Evolutionary conservation across 2,329 filamentous ascomycete genomes (phyloP).

Genomic region (Monosporascus cannonballus): DNA sequence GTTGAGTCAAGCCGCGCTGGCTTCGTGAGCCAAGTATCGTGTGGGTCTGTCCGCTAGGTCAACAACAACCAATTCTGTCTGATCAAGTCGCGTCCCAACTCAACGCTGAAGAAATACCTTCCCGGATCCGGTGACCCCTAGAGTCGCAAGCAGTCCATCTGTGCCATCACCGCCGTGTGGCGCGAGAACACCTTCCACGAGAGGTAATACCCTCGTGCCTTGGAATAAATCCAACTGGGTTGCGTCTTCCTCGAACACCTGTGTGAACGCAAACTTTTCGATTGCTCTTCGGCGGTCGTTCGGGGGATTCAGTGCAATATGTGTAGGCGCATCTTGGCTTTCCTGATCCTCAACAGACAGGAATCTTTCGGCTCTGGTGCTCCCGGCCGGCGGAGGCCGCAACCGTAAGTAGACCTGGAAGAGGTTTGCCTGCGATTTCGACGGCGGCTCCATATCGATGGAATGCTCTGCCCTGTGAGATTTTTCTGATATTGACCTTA

Average conservation of each 20-base stretch:
- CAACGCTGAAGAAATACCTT: slow-evolving; percentile 59
- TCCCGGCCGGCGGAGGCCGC: slow-evolving; percentile 54
- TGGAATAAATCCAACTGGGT: slow-evolving; percentile 83
- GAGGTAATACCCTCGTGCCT: slow-evolving; percentile 64
- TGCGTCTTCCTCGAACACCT: slow-evolving; percentile 83
- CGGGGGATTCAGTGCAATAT: slow-evolving; percentile 74
- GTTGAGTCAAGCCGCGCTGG: slow-evolving; percentile 85
- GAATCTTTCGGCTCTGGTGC: slow-evolving; percentile 57
- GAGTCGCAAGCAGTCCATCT: slow-evolving; percentile 82
- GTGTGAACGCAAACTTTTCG: slow-evolving; percentile 91
- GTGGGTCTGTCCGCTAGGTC: slow-evolving; percentile 60
- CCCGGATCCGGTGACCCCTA: slow-evolving; percentile 92
- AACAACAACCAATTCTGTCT: neutral
- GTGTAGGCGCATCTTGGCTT: slow-evolving; percentile 46
- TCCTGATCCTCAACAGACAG: slow-evolving; percentile 65
- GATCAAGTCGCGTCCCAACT: neutral
- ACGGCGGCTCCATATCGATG: slow-evolving; percentile 32
- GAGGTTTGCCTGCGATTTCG: slow-evolving; percentile 50
- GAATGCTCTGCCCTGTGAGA: neutral
- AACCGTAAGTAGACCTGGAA: slow-evolving; percentile 91
- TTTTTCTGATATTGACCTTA: too few species aligned
- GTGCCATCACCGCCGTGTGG: slow-evolving; percentile 68
- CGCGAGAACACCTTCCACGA: slow-evolving; percentile 78
- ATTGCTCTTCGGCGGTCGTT: slow-evolving; percentile 82
- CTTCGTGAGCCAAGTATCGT: slow-evolving; percentile 86